Evolutionary conservation across 768 basidiomycete species (phyloP).

Genomic region (Pleurotus djamor): DNA sequence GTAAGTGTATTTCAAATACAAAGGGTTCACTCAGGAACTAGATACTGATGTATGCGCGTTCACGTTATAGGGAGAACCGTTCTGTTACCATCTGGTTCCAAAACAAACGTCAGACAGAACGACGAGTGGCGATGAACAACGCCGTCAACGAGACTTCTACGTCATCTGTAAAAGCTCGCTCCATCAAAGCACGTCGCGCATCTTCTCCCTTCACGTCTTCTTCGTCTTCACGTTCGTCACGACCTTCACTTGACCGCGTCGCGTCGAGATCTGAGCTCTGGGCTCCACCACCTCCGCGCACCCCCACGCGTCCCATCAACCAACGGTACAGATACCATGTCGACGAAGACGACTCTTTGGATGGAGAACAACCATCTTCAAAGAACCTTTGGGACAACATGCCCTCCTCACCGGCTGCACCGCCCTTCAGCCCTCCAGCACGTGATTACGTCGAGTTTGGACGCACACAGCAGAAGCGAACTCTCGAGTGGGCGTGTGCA

Average conservation of each 20-base stretch:
- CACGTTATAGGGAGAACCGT: conserved; percentile 51
- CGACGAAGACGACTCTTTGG: conserved; percentile 13
- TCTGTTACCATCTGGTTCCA: conserved; percentile 85
- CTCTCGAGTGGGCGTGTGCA: conserved; percentile 77
- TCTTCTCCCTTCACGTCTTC: conserved; percentile 18
- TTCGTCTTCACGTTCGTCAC: conserved; percentile 24
- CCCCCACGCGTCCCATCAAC: conserved; percentile 31
- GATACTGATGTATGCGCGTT: conserved; percentile 8
- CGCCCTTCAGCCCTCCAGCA: conserved; percentile 49
- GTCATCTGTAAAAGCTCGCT: conserved; percentile 16
- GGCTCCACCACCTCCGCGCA: conserved; percentile 32
- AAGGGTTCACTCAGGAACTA: not conserved
- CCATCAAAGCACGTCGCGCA: conserved; percentile 17
- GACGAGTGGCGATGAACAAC: conserved; percentile 48
- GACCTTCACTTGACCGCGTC: conserved; percentile 56
- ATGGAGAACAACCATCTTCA: not conserved
- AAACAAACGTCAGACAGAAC: conserved; percentile 74
- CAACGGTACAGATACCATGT: not conserved
- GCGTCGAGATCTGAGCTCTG: conserved; percentile 54
- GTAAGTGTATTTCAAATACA: conserved; percentile 37
- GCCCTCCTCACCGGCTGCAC: conserved; percentile 60
- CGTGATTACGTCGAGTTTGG: conserved; percentile 47
- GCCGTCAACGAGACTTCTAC: conserved; percentile 25
- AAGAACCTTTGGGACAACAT: conserved; percentile 49
- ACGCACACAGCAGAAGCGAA: conserved; percentile 44